phyloP scores from a whole-genome alignment of 306 rosid species.

The Heteromeles arbutifolia region DNA sequence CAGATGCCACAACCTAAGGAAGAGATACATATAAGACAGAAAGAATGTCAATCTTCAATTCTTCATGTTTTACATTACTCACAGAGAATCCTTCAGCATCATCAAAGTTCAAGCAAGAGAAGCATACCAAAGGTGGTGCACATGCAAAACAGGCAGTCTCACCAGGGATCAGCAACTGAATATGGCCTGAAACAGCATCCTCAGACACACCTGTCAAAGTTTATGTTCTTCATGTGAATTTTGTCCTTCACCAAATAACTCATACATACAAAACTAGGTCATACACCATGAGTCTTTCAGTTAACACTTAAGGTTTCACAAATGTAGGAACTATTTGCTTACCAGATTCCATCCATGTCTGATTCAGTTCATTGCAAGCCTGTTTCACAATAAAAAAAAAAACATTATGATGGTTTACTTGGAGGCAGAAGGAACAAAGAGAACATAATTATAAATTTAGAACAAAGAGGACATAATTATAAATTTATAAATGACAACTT shows the following conservation, averaged over 20 bases:
- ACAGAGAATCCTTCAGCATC: background rate
- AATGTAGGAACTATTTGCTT: slow-evolving; percentile 5
- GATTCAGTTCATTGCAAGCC: slow-evolving; percentile 96
- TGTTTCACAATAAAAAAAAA: slow-evolving; percentile 13
- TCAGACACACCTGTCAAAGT: slow-evolving; percentile 82
- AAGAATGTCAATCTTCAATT: background rate
- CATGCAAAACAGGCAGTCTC: slow-evolving; percentile 99
- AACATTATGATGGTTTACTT: background rate
- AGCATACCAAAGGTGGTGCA: slow-evolving; percentile 91
- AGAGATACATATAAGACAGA: slow-evolving; percentile 7
- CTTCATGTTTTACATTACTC: slow-evolving; percentile 16
- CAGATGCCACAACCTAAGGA: slow-evolving; percentile 89
- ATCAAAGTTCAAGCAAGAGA: slow-evolving; percentile 11
- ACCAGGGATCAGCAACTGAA: slow-evolving; percentile 89
- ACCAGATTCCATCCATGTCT: slow-evolving; percentile 99
- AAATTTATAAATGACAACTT: background rate
- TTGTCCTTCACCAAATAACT: background rate
- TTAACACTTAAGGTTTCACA: background rate
- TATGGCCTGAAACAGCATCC: slow-evolving; percentile 98
- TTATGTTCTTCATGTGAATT: slow-evolving; percentile 17
- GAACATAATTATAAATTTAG: background rate
- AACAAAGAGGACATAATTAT: no score
- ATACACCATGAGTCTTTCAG: background rate
- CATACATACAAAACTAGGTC: background rate
- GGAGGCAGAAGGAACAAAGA: background rate